Evolutionary conservation across 176 grass and related monocot genomes (phyloP), one percentile per base, ranked within the genome.

Genomic region (Olyra latifolia): DNA sequence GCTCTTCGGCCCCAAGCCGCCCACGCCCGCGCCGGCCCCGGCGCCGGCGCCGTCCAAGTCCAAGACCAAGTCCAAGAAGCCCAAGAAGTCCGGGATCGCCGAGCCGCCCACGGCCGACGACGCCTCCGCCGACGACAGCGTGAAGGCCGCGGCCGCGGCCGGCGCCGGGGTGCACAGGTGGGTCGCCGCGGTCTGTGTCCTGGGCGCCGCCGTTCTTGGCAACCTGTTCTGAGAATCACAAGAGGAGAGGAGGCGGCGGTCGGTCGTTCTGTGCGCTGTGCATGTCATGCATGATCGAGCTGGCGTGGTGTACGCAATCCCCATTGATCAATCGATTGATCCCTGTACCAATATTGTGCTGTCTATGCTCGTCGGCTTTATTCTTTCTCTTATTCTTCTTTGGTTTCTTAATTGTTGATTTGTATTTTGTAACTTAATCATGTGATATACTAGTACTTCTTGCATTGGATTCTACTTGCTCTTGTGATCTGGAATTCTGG

Each of bases 1-100:
- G 71, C 22, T 93, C 7, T 99, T 96, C 23, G 93, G 88, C 0
- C 55, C 93, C 28, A 91, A 99, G 82, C 71, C 97, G 7, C 92
- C 92, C 0, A 80, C 92, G 8, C 25, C 92, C 0, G 82, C 93
- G 0, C 83, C 92, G 0, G 59, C 92, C 0, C 87, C 97, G 0
- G 80, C 88, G 0, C 50, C 88, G 0, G 74, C 88, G 13, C 45
- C 87, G 1, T 1, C 61, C 23, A 85, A 82, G 71, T 73, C 85
- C 61, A 93, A 91, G 75, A 54, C 66, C 54, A 93, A 91, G 79
- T 53, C 76, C 61, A 89, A 89, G 87, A 89, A 89, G 88, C 66
- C 41, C 71, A 84, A 87, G 81, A 91, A 87, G 81, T 4, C 79
- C 47, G 81, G 43, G 4, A 89, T 80, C 50, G 85, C 91, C 17